These are phyloP conservation scores for Penicillium sp. DNA, from an alignment of 2,329 filamentous ascomycete species.

Conservation along the genomic window DNA sequence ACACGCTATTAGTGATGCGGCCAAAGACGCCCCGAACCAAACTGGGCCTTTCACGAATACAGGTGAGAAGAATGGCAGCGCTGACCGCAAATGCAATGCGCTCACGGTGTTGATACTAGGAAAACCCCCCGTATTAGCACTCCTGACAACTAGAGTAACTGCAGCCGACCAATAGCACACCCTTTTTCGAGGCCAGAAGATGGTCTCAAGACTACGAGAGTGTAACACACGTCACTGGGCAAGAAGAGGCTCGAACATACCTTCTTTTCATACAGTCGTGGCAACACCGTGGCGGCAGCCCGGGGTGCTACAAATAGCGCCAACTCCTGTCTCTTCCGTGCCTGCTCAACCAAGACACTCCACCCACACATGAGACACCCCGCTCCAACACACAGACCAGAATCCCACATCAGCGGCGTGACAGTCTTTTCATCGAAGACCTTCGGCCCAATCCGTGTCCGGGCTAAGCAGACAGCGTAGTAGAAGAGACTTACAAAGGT, in stretches of 20 bases:
- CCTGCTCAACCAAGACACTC: conserved; percentile 75
- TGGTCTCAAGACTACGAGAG: conserved; percentile 13
- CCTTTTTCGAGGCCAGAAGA: conserved; percentile 4
- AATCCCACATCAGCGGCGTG: conserved; percentile 61
- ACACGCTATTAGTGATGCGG: conserved; percentile 47
- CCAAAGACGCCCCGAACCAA: conserved; percentile 72
- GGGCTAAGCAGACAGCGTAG: conserved; percentile 78
- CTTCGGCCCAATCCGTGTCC: conserved; percentile 72
- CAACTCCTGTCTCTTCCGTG: conserved; percentile 70
- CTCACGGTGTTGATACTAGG: conserved; percentile 68
- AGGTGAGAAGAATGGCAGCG: conserved; percentile 71
- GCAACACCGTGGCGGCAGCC: conserved; percentile 74
- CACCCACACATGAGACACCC: conserved; percentile 79
- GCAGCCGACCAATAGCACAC: conserved; percentile 14
- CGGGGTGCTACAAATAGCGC: conserved; percentile 79
- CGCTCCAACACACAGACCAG: conserved; percentile 66
- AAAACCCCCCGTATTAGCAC: conserved; percentile 28
- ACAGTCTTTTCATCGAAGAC: conserved; percentile 62
- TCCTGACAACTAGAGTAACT: conserved; percentile 14
- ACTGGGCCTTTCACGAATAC: conserved; percentile 63
- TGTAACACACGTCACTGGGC: conserved; percentile 28
- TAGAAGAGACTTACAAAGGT: conserved; percentile 80
- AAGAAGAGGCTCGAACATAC: conserved; percentile 32
- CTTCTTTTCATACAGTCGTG: conserved; percentile 65
- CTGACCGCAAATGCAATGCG: conserved; percentile 67